A percentile compares a stretch with the other conserved stretches of the same genome.
Conservation (phyloP, 2,329 filamentous ascomycete species). For the Talaromyces islandicus region DNA sequence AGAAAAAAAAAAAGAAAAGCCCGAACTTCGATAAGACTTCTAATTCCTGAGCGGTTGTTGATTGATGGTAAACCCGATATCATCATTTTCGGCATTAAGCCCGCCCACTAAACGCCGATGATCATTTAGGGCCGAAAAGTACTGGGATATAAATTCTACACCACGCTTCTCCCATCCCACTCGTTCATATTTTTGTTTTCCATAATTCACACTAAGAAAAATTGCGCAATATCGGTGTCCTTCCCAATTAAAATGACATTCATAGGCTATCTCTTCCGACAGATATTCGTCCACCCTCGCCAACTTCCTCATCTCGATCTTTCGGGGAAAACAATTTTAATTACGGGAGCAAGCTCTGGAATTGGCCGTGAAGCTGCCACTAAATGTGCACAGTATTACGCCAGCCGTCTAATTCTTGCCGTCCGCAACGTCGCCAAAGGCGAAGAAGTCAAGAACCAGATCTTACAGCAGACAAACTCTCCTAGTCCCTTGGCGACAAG, state of each 20-base stretch:
- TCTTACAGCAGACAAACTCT: not conserved
- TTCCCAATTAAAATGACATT: not conserved
- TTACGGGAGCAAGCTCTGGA: constrained; percentile 5
- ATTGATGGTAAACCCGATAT: too few species aligned
- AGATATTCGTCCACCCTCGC: not conserved
- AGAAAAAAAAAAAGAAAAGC: too few species aligned
- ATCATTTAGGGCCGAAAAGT: not conserved
- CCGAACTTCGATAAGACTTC: too few species aligned
- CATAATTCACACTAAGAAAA: too few species aligned
- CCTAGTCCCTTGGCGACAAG: not conserved
- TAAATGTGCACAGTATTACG: constrained; percentile 3
- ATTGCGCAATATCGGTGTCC: too few species aligned
- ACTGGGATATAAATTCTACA: not conserved
- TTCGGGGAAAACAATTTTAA: not conserved
- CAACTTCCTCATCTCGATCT: not conserved
- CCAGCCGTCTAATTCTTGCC: not conserved
- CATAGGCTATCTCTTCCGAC: not conserved
- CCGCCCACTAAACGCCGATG: not conserved
- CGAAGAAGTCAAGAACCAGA: not conserved
- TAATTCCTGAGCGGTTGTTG: too few species aligned
- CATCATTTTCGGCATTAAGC: too few species aligned
- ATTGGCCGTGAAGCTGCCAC: constrained; percentile 27
- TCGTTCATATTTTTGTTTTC: too few species aligned
- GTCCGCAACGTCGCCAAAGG: not conserved
- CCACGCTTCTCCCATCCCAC: not conserved